Evolutionary conservation across 208 protist species (phyloP), one percentile per base, ranked within the genome.

Genomic region (Willaertia magna): DNA sequence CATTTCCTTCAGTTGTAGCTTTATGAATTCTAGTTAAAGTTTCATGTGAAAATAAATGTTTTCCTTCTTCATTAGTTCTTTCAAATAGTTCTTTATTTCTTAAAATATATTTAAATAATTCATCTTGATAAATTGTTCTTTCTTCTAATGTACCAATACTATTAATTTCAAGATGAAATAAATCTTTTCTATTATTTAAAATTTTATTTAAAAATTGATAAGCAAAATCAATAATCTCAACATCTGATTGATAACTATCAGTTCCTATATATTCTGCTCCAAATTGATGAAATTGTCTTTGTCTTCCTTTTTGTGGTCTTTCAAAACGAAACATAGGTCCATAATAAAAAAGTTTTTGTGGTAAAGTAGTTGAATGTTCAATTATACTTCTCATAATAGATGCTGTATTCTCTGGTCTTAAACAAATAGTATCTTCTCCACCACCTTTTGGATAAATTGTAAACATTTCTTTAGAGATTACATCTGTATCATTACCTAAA

Each of bases 291-390:
- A 92, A 90, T 76, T 92, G 90, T 46, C 90, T 79, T 39, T 59
- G 42, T 49, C 90, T 74, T 14, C 90, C 90, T 55, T 88, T 88
- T 87, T 92, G 90, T 51, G 90, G 90, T 26, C 90, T 51, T 78
- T 92, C 90, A 74, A 91, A 92, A 40, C 90, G 34, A 84, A 91
- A 92, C 90, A 92, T 92, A 39, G 89, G 87, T 4, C 90, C 90
- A 30, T 40, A 49, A 87, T 91, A 91, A 52, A 87, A 91, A 42
- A 84, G 87, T 26, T 84, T 48, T 59, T 87, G 89, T 67, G 87
- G 52, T 40, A 88, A 52, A 9, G 52, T 34, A 43, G 87, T 59
- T 11, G 30, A 52, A 48, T 87, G 46, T 40, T 55, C 44, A 14
- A 89, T 49, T 40, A 91, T 61, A 2, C 87, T 86, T 14, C 90